phyloP scores from a whole-genome alignment of 768 basidiomycete species.

The Clitopilus passeckerianus region DNA sequence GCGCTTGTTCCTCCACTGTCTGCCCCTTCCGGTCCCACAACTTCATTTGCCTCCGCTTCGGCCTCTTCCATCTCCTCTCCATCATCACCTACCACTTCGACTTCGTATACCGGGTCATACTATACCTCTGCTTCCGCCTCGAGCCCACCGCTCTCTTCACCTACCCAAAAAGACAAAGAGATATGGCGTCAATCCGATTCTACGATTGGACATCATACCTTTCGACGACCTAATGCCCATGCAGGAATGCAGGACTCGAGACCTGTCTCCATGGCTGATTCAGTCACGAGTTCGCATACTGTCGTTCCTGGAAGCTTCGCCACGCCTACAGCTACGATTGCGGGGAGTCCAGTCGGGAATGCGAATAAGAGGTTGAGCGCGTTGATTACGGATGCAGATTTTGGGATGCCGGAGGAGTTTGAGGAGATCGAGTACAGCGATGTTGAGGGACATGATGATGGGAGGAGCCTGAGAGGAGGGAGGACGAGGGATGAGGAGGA shows the following conservation, averaged over 20 bases:
- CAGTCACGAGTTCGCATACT: constrained; percentile 68
- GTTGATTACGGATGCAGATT: constrained; percentile 63
- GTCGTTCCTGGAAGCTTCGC: constrained; percentile 45
- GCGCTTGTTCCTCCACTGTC: neutral
- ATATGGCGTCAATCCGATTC: constrained; percentile 80
- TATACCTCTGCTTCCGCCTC: neutral
- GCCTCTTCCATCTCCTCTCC: neutral
- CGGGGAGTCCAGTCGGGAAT: constrained; percentile 12
- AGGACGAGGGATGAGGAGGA: neutral
- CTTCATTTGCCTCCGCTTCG: neutral
- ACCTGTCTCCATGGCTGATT: constrained; percentile 77
- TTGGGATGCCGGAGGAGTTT: constrained; percentile 56
- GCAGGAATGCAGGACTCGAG: constrained; percentile 45
- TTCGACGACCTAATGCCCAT: constrained; percentile 46
- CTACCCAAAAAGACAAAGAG: constrained; percentile 51
- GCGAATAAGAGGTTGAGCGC: constrained; percentile 58
- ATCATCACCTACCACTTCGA: neutral
- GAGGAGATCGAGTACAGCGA: constrained; percentile 29
- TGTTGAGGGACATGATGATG: constrained; percentile 6
- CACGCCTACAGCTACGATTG: neutral
- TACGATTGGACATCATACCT: constrained; percentile 72
- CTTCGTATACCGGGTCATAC: neutral
- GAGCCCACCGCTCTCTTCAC: constrained; percentile 6
- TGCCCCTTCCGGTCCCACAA: neutral
- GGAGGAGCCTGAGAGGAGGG: neutral